Evolutionary conservation across 1,284 basidiomycete genomes (phyloP).

Genomic region (Apiotrichum domesticum): DNA sequence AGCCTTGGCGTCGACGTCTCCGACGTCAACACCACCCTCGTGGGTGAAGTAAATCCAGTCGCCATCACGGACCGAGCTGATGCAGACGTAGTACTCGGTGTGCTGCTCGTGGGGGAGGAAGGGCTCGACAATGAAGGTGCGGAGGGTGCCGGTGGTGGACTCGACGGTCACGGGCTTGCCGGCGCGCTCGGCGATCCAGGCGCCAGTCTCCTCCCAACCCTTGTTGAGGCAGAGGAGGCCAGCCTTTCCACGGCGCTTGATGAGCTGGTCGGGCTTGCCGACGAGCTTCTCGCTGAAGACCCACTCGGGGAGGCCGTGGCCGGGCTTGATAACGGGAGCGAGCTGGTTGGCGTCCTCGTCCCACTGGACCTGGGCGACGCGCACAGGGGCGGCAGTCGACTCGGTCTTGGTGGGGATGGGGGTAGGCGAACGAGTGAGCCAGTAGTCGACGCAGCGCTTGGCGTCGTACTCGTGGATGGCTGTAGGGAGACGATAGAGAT

Average conservation of each 20-base stretch:
- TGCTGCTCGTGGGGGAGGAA: conserved; percentile 92
- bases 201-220: conserved; percentile 74
- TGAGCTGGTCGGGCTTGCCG: conserved; percentile 94
- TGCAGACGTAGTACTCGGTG: conserved; percentile 97
- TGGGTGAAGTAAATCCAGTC: conserved; percentile 98
- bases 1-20: conserved; percentile 97
- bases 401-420: conserved; percentile 46
- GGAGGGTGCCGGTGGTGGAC: conserved; percentile 84
- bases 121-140: conserved; percentile 97
- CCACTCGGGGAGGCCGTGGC: conserved; percentile 70
- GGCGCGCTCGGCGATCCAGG: conserved; percentile 83
- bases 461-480: conserved; percentile 92
- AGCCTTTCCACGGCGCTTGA: conserved; percentile 98
- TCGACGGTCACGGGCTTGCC: conserved; percentile 94
- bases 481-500: conserved; percentile 31
- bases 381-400: conserved; percentile 43
- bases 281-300: conserved; percentile 82
- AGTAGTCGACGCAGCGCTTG: conserved; percentile 88
- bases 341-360: conserved; percentile 74
- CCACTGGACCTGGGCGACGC: conserved; percentile 51
- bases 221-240: conserved; percentile 93
- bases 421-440: conserved; percentile 78
- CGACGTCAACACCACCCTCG: conserved; percentile 97
- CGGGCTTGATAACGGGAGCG: conserved; percentile 57
- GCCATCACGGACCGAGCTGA: conserved; percentile 90